Base-by-base conservation (phyloP, 148 eudicot species). In the Vaccinium darrowii region DNA sequence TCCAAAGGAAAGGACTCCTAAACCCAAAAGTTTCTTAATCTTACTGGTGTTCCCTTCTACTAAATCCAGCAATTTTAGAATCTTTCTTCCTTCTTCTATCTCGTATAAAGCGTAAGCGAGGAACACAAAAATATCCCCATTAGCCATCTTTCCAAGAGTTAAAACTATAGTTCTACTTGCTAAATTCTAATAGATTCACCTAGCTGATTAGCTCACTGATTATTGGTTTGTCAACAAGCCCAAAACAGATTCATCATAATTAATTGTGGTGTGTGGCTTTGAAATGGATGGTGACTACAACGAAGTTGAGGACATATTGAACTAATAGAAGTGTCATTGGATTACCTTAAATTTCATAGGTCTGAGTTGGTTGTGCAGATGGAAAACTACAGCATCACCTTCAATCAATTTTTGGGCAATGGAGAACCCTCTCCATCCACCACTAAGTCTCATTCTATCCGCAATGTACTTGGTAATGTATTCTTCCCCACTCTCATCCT, bases 331-430 rank as follows among this genome's bases (percentile, higher is more conserved):
- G 72, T 65, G 72, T 10, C 23, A 65, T 23, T 9, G 72, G 72
- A 65, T 65, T 65, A 65, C 30, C 72, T 65, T 65, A 30, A 65
- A 10, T 65, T 65, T 65, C 14, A 65, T 23, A 65, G 72, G 72
- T 1, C 15, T 65, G 72, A 11, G 11, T 77, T 2, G 33, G 74
- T 14, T 14, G 67, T 85, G 30, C 72, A 87, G 80, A 27, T 85
- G 89, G 62, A 87, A 87, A 60, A 87, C 80, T 16, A 78, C 27
- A 56, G 57, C 89, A 72, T 87, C 89, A 27, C 86, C 86, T 63
- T 87, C 87, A 47, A 71, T 67, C 85, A 85, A 78, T 13, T 87
- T 82, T 27, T 85, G 83, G 2, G 10, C 75, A 21, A 69, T 14
- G 7, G 89, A 39, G 75, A 84, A 85, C 36, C 78, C 63, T 81